A percentile compares a stretch with the other conserved stretches of the same genome.
Conservation (phyloP, 108 stramenopile genomes). For the Cyclotella atomus region DNA sequence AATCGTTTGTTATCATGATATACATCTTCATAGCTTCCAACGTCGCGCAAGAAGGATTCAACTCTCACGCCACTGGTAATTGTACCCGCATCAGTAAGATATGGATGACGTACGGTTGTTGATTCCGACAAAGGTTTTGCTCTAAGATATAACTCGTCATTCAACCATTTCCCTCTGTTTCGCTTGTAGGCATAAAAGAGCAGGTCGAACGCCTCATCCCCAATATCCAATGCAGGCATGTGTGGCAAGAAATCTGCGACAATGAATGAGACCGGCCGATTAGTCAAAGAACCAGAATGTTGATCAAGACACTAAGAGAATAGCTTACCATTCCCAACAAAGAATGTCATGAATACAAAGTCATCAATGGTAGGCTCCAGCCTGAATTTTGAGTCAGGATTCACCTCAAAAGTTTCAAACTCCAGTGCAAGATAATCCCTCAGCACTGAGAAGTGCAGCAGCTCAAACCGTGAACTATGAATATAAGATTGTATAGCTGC, state of each 20-base stretch:
- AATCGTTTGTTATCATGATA: constrained; percentile 78
- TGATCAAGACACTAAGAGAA: too few relatives aligned
- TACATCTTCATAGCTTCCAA: constrained; percentile 76
- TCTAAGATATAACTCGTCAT: constrained; percentile 49
- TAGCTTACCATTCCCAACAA: constrained; percentile 99
- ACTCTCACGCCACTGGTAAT: constrained; percentile 69
- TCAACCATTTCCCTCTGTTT: constrained; percentile 69
- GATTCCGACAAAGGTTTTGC: background rate
- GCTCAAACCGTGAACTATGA: constrained; percentile 93
- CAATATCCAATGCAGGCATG: constrained; percentile 97
- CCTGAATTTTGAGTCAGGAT: constrained; percentile 64
- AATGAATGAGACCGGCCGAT: too few relatives aligned
- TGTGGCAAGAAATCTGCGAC: constrained; percentile 99
- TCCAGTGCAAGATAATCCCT: constrained; percentile 96
- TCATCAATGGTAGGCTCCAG: constrained; percentile 96
- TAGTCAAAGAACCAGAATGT: too few relatives aligned
- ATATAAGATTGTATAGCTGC: constrained; percentile 57
- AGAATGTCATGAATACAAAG: constrained; percentile 98
- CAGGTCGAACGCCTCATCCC: constrained; percentile 95
- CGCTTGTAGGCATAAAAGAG: constrained; percentile 92
- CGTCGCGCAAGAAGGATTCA: constrained; percentile 68
- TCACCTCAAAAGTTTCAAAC: constrained; percentile 76
- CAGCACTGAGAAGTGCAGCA: constrained; percentile 93
- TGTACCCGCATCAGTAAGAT: constrained; percentile 91
- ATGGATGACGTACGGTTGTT: constrained; percentile 57